Evolutionary conservation across 1,284 basidiomycete species (phyloP).

Genomic region (Chalciporus sp.): DNA sequence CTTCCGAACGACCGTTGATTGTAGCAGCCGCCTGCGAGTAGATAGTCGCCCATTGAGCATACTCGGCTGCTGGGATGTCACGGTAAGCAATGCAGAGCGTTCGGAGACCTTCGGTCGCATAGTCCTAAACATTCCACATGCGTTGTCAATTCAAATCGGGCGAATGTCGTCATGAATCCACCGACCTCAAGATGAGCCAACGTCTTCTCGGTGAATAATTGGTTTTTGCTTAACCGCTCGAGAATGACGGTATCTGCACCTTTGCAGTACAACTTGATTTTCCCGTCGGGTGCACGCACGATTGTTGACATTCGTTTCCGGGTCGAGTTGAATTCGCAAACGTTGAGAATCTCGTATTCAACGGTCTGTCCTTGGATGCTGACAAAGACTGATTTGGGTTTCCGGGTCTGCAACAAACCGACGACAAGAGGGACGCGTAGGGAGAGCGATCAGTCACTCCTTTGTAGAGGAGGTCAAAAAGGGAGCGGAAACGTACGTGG

Average conservation of each 20-base stretch:
- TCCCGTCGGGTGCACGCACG: conserved; percentile 85
- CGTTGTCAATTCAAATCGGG: background rate
- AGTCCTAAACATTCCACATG: conserved; percentile 59
- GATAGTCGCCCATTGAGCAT: conserved; percentile 84
- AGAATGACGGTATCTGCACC: conserved; percentile 98
- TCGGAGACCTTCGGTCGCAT: conserved; percentile 94
- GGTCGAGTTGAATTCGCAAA: conserved; percentile 98
- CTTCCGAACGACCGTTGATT: conserved; percentile 91
- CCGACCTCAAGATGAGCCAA: conserved; percentile 85
- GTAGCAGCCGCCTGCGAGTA: conserved; percentile 93
- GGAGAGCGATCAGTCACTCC: background rate
- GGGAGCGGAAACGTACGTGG: conserved; percentile 59
- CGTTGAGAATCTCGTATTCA: conserved; percentile 93
- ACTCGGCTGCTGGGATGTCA: conserved; percentile 90
- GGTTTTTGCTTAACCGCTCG: conserved; percentile 82
- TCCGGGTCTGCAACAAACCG: conserved; percentile 71
- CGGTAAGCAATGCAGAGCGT: conserved; percentile 97
- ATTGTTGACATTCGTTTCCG: conserved; percentile 98
- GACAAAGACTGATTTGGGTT: conserved; percentile 94
- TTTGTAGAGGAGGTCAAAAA: background rate
- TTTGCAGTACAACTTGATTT: conserved; percentile 95
- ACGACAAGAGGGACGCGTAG: background rate
- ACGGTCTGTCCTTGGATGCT: conserved; percentile 72
- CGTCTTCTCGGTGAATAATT: conserved; percentile 87
- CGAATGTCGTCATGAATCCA: background rate